Base-by-base conservation (phyloP, 75 land plant species). In the Pseudotsuga menziesii region DNA sequence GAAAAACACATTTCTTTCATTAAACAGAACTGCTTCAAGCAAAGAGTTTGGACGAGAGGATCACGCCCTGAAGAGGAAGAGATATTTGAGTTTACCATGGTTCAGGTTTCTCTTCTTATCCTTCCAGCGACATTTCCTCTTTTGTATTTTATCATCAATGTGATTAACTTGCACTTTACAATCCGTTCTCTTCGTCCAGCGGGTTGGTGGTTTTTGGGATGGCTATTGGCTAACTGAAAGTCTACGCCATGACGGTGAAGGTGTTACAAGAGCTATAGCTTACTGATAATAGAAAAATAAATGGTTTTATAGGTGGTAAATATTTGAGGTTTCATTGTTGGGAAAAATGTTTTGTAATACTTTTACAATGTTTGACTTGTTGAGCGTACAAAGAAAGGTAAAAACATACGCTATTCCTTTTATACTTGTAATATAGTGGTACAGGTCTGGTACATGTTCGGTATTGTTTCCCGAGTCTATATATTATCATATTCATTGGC, bases 181-280 rank as follows among this genome's bases (percentile, higher is more conserved):
- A 22, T 58, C 62, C 32, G 32, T 57, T 60, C 3, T 20, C 27
- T 39, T 44, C 57, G 74, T 67, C 52, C 90, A 96, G 99, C 89
- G 90, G 77, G 83, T 96, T 77, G 99, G 99, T 16, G 95, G 99
- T 59, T 90, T 80, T 41, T 94, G 97, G 98, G 99, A 96, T 83
- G 99, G 99, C 14, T 96, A 94, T 70, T 96, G 99, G 99, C 80
- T 96, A 55, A 94, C 99, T 35, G 98, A 94, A 75, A 92, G 95
- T 78, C 70, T 96, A n/a, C 93, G 86, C 52, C 88, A 92, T 60
- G 99, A 96, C 74, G 97, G 93, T 23, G 85, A 90, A 83, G 92
- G 88, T 12, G 81, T 94, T 79, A 73, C 88, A 72, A 85, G 94
- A 60, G 96, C 96, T 19, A 82, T 95, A 56, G 94, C 98, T 54